phyloP scores from a whole-genome alignment of 495 filamentous ascomycete species.

The Aspergillus affinis region DNA sequence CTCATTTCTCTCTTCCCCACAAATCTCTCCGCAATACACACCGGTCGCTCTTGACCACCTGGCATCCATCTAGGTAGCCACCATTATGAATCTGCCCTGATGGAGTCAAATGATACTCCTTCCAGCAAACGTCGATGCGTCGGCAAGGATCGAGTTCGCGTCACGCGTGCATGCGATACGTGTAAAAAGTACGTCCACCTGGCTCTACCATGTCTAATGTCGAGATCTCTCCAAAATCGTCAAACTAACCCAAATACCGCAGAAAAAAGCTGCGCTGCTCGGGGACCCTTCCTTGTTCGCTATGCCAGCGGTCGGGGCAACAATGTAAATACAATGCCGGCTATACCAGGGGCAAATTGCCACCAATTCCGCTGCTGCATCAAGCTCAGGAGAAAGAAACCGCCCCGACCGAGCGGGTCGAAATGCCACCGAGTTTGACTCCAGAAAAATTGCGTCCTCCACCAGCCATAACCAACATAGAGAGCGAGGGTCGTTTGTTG shows the following conservation, averaged over 20 bases:
- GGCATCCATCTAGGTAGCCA: not conserved
- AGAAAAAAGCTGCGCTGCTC: slow-evolving; percentile 36
- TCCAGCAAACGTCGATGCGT: slow-evolving; percentile 22
- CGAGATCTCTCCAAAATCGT: not conserved
- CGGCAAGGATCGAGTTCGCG: slow-evolving; percentile 24
- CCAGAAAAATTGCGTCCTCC: not conserved
- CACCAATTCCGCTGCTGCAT: slow-evolving; percentile 14
- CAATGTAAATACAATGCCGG: slow-evolving; percentile 25
- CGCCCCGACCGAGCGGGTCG: not conserved
- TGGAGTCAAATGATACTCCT: slow-evolving; percentile 11
- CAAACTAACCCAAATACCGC: not conserved
- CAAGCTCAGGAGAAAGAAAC: not conserved
- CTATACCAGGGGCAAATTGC: slow-evolving; percentile 27
- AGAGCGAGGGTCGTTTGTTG: not conserved
- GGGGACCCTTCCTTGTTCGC: slow-evolving; percentile 28
- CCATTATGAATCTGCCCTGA: not conserved
- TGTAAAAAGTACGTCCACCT: slow-evolving; percentile 29
- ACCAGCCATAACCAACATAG: not conserved
- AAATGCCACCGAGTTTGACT: not conserved
- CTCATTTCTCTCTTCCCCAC: too few relatives aligned
- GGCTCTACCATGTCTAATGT: too few relatives aligned
- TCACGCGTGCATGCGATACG: slow-evolving; percentile 36
- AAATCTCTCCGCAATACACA: too few relatives aligned
- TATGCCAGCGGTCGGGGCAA: slow-evolving; percentile 20
- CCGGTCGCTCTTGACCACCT: not conserved